Percentiles rank a stretch among this genome's conserved stretches.
These are phyloP conservation scores for Candida tropicalis DNA, from an alignment of 1,139 yeast species.

Conservation along the genomic window DNA sequence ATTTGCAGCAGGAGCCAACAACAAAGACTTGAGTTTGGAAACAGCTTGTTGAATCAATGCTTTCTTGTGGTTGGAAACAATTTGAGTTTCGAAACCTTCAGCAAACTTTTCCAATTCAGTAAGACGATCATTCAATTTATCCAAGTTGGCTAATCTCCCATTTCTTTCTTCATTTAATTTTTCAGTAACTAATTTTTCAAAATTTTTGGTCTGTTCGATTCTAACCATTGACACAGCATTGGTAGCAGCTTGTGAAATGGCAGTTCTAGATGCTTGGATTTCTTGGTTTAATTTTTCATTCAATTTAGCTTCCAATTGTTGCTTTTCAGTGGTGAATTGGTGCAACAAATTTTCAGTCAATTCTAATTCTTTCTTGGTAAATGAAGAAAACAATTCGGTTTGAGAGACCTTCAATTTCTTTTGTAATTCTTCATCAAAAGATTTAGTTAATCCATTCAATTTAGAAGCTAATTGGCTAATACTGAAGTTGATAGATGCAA, in stretches of 20 bases:
- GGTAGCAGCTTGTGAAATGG: conserved; percentile 73
- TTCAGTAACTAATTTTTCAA: conserved; percentile 63
- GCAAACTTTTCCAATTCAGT: conserved; percentile 62
- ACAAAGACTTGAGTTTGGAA: conserved; percentile 51
- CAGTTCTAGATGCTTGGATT: conserved; percentile 67
- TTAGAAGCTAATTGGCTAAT: conserved; percentile 35
- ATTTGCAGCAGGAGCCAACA: conserved; percentile 30
- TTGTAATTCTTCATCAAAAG: conserved; percentile 46
- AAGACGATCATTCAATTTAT: conserved; percentile 59
- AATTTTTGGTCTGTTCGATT: conserved; percentile 70
- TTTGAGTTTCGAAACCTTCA: conserved; percentile 56
- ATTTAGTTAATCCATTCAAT: conserved; percentile 38
- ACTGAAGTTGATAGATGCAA: conserved; percentile 34
- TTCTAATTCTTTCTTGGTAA: conserved; percentile 56
- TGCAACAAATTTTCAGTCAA: conserved; percentile 51
- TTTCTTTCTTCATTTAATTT: conserved; percentile 80
- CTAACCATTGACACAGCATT: conserved; percentile 76
- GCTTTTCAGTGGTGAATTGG: conserved; percentile 57
- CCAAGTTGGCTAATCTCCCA: conserved; percentile 74
- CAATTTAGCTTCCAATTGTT: conserved; percentile 64
- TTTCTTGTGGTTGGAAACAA: conserved; percentile 57
- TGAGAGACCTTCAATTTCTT: conserved; percentile 41
- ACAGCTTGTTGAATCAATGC: conserved; percentile 61
- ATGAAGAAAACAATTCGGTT: conserved; percentile 57
- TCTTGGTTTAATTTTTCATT: conserved; percentile 63